Evolutionary conservation across 495 filamentous ascomycete genomes (phyloP), one percentile per base, ranked within the genome.

Genomic region (Lophiotrema nucula): DNA sequence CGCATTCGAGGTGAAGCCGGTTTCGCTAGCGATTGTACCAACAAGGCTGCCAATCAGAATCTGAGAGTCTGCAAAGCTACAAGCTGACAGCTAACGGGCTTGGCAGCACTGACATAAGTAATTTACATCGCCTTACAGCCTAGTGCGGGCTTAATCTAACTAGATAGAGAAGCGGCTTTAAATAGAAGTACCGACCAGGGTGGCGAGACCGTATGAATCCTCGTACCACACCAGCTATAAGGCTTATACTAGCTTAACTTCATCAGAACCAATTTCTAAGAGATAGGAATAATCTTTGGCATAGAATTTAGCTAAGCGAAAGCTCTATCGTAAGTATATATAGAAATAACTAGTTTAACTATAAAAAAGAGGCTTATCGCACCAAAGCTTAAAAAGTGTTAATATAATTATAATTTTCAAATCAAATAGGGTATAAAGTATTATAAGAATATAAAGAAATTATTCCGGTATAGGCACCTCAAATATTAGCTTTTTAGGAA

Each of bases 131-230:
- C 43, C 15, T 46, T 46, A 46, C 43, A 46, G 22, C 22, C n/a
- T 46, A 46, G 22, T 46, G n/a, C 22, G 22, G 43, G 43, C 43
- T 46, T 22, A 46, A 46, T 46, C 43, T 46, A 46, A 46, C 43
- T 22, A 46, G 43, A 46, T 46, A 46, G 22, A 46, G 43, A 46
- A 46, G 43, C 43, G 22, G 43, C 43, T 46, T 46, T 43, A 25
- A 46, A 46, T 22, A 46, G 22, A 46, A 46, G 43, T 25, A 46
- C 18, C n/a, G 22, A 46, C 43, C n/a, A 46, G 11, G 43, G 43
- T 46, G n/a, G 21, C 43, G 22, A 46, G 43, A 46, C 22, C 15
- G 43, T 23, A 46, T 46, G 22, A 46, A 46, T 4, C 5, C 5
- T 46, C 11, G 42, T 24, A 6, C 23, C 3, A 18, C 12, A 22